phyloP scores from a whole-genome alignment of 1,139 yeast species.

The Tardiomyces depauwii region DNA sequence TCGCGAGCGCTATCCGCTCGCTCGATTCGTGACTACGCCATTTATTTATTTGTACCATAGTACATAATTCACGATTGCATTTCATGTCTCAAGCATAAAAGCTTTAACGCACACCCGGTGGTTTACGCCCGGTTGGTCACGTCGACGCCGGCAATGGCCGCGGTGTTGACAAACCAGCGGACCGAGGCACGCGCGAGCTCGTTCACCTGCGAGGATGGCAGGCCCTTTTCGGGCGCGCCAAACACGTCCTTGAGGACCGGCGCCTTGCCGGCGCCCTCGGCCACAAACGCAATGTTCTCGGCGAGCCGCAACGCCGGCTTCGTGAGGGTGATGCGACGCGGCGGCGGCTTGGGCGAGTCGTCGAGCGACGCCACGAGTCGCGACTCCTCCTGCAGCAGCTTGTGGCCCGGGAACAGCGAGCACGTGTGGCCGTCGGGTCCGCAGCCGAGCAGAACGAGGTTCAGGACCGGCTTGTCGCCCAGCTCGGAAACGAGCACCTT shows the following conservation, averaged over 20 bases:
- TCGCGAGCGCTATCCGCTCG: background rate
- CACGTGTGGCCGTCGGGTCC: slow-evolving; percentile 81
- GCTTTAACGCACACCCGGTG: no score
- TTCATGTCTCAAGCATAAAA: no score
- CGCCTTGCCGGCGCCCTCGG: slow-evolving; percentile 84
- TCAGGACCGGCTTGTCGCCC: slow-evolving; percentile 30
- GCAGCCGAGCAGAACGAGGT: slow-evolving; percentile 57
- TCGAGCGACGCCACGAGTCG: slow-evolving; percentile 31
- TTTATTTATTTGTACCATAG: no score
- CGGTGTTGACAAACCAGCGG: slow-evolving; percentile 71
- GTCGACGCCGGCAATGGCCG: slow-evolving; percentile 55
- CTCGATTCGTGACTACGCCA: background rate
- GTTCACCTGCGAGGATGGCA: slow-evolving; percentile 73
- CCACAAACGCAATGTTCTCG: slow-evolving; percentile 62
- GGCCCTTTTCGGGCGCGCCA: slow-evolving; percentile 35
- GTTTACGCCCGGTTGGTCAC: slow-evolving; percentile 5
- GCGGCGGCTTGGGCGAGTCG: slow-evolving; percentile 73
- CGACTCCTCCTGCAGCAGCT: slow-evolving; percentile 19
- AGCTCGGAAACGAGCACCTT: slow-evolving; percentile 31
- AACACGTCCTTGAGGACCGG: slow-evolving; percentile 60
- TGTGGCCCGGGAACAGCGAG: slow-evolving; percentile 52
- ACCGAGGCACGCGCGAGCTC: slow-evolving; percentile 34
- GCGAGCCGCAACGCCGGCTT: slow-evolving; percentile 51
- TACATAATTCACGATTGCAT: no score
- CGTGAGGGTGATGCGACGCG: slow-evolving; percentile 63